A percentile compares a stretch with the other conserved stretches of the same genome.
phyloP scores from a whole-genome alignment of 306 rosid species.

The Lotus japonicus region DNA sequence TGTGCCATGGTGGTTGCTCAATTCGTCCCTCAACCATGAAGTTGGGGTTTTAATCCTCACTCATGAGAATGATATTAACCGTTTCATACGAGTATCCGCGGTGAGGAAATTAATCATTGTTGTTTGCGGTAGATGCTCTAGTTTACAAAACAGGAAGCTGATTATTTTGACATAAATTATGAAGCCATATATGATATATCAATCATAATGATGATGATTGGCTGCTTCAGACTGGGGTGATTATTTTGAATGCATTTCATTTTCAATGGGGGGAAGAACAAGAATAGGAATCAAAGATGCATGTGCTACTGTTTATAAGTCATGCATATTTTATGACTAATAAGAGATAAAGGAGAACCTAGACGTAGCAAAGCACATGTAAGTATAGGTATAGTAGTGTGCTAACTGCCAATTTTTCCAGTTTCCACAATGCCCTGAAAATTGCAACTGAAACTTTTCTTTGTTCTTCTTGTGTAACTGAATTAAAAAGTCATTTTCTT shows the following conservation, averaged over 20 bases:
- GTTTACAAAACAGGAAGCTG: too few relatives aligned
- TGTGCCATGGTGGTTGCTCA: too few relatives aligned
- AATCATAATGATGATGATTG: constrained; percentile 18
- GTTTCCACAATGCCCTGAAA: background rate
- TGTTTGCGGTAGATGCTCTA: too few relatives aligned
- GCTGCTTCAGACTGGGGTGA: constrained; percentile 6
- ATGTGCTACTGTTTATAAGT: constrained; percentile 32
- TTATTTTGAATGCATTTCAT: constrained; percentile 14
- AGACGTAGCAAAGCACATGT: constrained; percentile 13
- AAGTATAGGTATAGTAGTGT: background rate
- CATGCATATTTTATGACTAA: constrained; percentile 13
- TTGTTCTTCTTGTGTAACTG: background rate
- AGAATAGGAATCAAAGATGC: constrained; percentile 28
- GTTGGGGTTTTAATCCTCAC: too few relatives aligned
- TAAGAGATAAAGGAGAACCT: background rate
- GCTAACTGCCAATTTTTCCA: too few relatives aligned
- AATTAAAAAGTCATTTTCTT: too few relatives aligned
- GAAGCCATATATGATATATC: constrained; percentile 13
- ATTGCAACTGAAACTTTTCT: background rate
- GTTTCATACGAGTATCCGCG: too few relatives aligned
- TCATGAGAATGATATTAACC: too few relatives aligned
- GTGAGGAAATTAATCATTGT: too few relatives aligned
- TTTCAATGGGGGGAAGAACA: constrained; percentile 14
- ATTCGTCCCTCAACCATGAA: too few relatives aligned
- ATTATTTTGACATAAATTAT: constrained; percentile 4